These are phyloP conservation scores for Croton setiger DNA, from an alignment of 441 rosid genomes.

Conservation along the genomic window DNA sequence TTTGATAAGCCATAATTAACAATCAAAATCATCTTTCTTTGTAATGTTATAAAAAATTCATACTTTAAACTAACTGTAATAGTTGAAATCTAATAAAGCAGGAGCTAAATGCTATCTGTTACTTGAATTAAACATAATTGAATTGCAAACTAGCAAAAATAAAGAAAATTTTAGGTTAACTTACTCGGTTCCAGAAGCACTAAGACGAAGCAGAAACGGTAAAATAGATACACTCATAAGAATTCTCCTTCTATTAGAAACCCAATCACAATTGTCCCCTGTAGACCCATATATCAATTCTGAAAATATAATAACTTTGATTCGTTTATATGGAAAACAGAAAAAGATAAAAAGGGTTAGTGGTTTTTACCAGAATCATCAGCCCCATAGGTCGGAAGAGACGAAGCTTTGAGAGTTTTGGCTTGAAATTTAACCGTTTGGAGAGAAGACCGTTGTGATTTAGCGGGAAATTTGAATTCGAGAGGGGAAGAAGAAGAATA, in stretches of 20 bases:
- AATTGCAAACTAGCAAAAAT: neutral
- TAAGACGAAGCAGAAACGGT: constrained; percentile 40
- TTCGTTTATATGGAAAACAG: neutral
- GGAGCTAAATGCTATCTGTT: neutral
- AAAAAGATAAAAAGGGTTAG: neutral
- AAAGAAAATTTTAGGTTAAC: constrained; percentile 20
- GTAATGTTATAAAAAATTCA: too few species aligned
- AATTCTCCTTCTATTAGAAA: constrained; percentile 41
- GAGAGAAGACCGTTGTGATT: constrained; percentile 24
- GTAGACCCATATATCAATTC: constrained; percentile 2
- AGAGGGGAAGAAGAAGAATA: constrained; percentile 21
- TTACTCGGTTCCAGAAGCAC: constrained; percentile 51
- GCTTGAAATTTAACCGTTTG: constrained; percentile 25
- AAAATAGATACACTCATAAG: constrained; percentile 36
- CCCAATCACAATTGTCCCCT: constrained; percentile 28
- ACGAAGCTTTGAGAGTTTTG: constrained; percentile 19
- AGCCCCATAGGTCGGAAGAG: constrained; percentile 16
- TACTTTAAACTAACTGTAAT: neutral
- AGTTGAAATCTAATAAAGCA: neutral
- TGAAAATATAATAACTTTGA: neutral
- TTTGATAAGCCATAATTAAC: too few species aligned
- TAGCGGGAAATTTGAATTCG: constrained; percentile 40
- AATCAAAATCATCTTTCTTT: too few species aligned
- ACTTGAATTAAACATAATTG: neutral
- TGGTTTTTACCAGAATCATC: constrained; percentile 25